phyloP scores from a whole-genome alignment of 441 rosid genomes.

The Melastoma candidum region DNA sequence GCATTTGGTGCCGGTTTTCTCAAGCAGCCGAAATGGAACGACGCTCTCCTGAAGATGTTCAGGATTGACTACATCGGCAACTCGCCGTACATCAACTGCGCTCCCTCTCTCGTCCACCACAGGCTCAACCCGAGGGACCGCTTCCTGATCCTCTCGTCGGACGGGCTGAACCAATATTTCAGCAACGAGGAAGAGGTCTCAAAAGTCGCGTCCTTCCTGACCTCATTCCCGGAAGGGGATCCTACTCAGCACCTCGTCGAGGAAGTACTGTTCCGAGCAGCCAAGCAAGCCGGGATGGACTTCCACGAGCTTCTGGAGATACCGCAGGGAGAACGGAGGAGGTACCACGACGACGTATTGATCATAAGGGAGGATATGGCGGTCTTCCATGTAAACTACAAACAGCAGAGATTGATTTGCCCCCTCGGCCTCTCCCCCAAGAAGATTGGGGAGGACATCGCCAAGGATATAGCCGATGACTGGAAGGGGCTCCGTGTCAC shows the following conservation, averaged over 20 bases:
- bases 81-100: slow-evolving; percentile 48
- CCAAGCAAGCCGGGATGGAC: slow-evolving; percentile 57
- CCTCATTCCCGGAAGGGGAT: slow-evolving; percentile 57
- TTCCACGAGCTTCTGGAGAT: slow-evolving; percentile 57
- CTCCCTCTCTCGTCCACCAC: slow-evolving; percentile 46
- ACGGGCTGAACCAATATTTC: slow-evolving; percentile 57
- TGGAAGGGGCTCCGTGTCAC: no score
- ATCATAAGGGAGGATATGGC: slow-evolving; percentile 69
- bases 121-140: slow-evolving; percentile 39
- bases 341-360: slow-evolving; percentile 67
- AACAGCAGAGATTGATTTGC: not conserved
- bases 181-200: slow-evolving; percentile 51
- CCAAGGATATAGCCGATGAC: no score
- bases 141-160: slow-evolving; percentile 53
- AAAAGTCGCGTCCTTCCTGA: slow-evolving; percentile 42
- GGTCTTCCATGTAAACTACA: slow-evolving; percentile 37
- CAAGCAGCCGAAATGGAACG: slow-evolving; percentile 65
- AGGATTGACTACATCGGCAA: slow-evolving; percentile 49
- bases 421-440: no score
- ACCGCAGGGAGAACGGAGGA: slow-evolving; percentile 60
- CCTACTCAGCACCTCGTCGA: slow-evolving; percentile 66
- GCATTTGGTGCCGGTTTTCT: slow-evolving; percentile 72
- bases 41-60: slow-evolving; percentile 49
- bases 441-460: no score
- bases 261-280: slow-evolving; percentile 54